Evolutionary conservation across 2,329 filamentous ascomycete species (phyloP), one percentile per base, ranked within the genome.

Genomic region (Hypoxylon sp.): DNA sequence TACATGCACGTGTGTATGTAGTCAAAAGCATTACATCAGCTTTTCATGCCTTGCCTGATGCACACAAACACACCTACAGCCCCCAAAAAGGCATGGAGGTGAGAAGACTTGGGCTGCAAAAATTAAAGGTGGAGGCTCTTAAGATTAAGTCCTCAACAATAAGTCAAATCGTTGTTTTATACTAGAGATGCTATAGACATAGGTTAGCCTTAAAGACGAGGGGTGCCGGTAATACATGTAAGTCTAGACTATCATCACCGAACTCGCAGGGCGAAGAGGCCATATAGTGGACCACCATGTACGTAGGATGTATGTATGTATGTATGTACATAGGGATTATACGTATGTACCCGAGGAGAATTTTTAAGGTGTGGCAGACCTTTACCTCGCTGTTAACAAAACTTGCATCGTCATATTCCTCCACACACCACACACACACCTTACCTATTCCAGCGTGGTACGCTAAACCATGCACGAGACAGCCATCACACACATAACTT

Each of bases 321-420:
- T 13, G 46, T 50, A 50, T 13, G 6, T 31, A 50, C 24, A 27
- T 27, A 50, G 47, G 8, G 4, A 19, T 4, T 21, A 17, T 19
- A 4, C 15, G 24, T 27, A 27, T 27, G 27, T 50, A 42, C 37
- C 46, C 53, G 27, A 56, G 39, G 46, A 35, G 17, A 19, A 42
- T 32, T 58, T 58, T 37, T 15, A 58, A 58, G 46, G 55, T 51
- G 56, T 52, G 62, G 42, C n/a, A 54, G 39, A 50, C 44, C 39
- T 24, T 56, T 19, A 46, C 39, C 31, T 50, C 54, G 21, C 52
- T 27, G 51, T 37, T 39, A 27, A 46, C 46, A 56, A 27, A 19
- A 58, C 32, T 19, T 68, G 52, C 61, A 68, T 59, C 58, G 58
- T 68, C 24, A 39, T 66, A 64, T 56, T 56, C 66, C 59, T 68